Conservation (phyloP, 208 protist genomes). For the Wallacemonas rigidus region DNA sequence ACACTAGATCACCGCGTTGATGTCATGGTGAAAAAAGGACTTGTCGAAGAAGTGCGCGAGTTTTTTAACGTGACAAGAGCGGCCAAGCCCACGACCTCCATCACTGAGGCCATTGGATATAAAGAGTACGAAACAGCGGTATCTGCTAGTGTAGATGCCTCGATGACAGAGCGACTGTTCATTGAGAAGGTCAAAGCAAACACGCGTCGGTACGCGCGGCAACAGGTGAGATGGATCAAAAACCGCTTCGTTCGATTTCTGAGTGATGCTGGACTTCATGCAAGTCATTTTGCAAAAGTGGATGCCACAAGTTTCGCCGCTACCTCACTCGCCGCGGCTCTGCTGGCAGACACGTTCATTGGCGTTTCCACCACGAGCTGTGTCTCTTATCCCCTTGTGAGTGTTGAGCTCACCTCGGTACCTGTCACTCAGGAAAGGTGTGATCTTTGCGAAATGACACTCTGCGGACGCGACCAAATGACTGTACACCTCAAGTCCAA, state of each 20-base stretch:
- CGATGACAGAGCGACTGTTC: constrained; percentile 23
- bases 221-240: constrained; percentile 78
- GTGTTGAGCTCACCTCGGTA: not conserved
- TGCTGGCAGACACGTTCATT: not conserved
- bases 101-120: constrained; percentile 76
- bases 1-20: constrained; percentile 72
- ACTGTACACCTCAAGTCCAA: constrained; percentile 60
- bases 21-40: constrained; percentile 70
- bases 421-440: constrained; percentile 61
- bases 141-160: not conserved
- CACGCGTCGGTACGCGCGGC: constrained; percentile 76
- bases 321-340: not conserved
- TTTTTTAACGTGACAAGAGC: constrained; percentile 26
- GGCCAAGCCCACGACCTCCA: constrained; percentile 21
- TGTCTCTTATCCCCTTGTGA: constrained; percentile 17
- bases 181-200: constrained; percentile 67
- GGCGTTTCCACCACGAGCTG: not conserved
- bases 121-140: constrained; percentile 60
- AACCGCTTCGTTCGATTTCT: constrained; percentile 69
- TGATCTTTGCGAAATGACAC: constrained; percentile 47
- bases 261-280: constrained; percentile 12
- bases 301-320: constrained; percentile 14
- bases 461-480: constrained; percentile 60
- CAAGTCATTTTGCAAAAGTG: constrained; percentile 40
- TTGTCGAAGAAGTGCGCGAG: constrained; percentile 57